phyloP scores from a whole-genome alignment of 2,329 filamentous ascomycete genomes.

The Trichoderma arundinaceum region DNA sequence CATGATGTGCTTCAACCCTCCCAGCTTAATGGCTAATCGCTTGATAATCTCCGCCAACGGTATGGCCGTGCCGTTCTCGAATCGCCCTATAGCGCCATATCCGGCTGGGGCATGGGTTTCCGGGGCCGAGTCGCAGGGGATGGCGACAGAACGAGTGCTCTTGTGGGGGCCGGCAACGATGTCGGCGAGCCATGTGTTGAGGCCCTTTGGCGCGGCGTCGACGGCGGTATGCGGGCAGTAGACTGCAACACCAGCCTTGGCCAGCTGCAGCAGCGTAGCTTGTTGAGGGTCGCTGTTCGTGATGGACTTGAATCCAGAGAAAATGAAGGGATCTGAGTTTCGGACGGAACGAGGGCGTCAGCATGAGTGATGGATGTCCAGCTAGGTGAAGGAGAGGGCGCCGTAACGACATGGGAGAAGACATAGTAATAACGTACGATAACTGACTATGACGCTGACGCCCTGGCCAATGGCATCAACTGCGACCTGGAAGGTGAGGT shows the following conservation, averaged over 20 bases:
- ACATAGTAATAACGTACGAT: conserved; percentile 62
- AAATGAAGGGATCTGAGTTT: conserved; percentile 88
- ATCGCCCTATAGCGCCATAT: conserved; percentile 58
- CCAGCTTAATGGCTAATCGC: conserved; percentile 68
- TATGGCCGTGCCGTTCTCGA: conserved; percentile 44
- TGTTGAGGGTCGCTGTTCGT: conserved; percentile 87
- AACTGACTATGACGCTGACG: conserved; percentile 82
- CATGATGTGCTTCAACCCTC: conserved; percentile 63
- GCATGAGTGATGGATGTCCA: background rate
- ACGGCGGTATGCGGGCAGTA: conserved; percentile 96
- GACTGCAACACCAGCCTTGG: conserved; percentile 86
- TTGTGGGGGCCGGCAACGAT: conserved; percentile 67
- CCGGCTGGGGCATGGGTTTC: conserved; percentile 55
- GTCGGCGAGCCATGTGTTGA: conserved; percentile 94
- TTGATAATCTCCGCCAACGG: conserved; percentile 53
- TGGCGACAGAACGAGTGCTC: conserved; percentile 51
- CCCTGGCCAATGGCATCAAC: conserved; percentile 83
- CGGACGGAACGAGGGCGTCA: background rate
- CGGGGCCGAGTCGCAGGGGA: conserved; percentile 52
- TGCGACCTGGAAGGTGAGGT: conserved; percentile 86
- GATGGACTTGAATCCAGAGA: conserved; percentile 87
- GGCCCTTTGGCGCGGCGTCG: conserved; percentile 81
- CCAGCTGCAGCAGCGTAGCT: conserved; percentile 78
- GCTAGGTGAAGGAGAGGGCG: background rate
- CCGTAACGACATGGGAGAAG: background rate